phyloP scores from a whole-genome alignment of 345 rosid genomes.

The Luvunga scandens region DNA sequence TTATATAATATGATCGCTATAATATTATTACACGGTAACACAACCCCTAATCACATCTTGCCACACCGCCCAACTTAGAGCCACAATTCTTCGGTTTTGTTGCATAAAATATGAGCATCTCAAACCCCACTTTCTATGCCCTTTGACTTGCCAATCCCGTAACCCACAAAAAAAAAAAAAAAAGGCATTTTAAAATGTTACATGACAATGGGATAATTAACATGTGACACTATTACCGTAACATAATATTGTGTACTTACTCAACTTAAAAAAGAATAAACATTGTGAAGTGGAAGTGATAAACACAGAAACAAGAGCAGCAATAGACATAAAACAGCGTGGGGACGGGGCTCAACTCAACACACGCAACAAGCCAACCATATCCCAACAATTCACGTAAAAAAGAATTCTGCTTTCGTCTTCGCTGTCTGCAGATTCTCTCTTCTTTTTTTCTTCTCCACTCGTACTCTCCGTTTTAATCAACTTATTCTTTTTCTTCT shows the following conservation, averaged over 20 bases:
- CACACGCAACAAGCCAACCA: background rate
- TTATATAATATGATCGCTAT: background rate
- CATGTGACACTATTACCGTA: background rate
- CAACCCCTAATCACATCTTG: background rate
- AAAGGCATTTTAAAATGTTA: background rate
- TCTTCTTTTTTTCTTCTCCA: conserved; percentile 1
- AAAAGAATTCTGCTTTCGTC: background rate
- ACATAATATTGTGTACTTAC: background rate
- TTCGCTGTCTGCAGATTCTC: conserved; percentile 1
- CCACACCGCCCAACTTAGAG: background rate
- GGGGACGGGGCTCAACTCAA: conserved; percentile 1
- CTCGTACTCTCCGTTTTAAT: background rate
- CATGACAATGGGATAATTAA: background rate
- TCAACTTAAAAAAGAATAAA: no score
- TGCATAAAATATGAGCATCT: no score
- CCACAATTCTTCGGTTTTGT: background rate
- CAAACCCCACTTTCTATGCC: background rate
- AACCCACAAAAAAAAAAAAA: no score
- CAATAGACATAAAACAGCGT: background rate
- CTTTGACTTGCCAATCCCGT: no score
- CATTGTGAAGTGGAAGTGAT: background rate
- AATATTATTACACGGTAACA: background rate
- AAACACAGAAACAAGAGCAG: background rate
- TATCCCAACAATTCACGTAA: background rate
- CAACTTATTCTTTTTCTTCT: background rate